Conservation (phyloP, 345 rosid species). For the Noccaea caerulescens region DNA sequence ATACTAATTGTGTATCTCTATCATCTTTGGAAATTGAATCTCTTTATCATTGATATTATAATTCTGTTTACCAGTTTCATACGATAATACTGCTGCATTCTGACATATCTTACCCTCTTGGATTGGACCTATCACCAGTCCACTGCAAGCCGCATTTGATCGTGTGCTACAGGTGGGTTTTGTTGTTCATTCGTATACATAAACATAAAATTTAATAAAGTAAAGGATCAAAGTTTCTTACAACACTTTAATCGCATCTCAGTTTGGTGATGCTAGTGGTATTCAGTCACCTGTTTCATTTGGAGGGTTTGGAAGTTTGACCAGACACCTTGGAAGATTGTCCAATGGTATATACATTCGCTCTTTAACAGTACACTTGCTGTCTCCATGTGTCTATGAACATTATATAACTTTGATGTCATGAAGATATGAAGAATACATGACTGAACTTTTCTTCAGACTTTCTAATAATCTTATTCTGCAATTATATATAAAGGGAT, state of each 20-base stretch:
- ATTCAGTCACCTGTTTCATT: conserved; percentile 98
- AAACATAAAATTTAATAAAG: not conserved
- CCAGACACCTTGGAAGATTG: conserved; percentile 86
- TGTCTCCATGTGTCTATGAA: conserved; percentile 6
- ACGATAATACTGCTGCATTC: conserved; percentile 42
- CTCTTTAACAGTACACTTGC: not conserved
- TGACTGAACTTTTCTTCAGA: not conserved
- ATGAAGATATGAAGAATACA: not conserved
- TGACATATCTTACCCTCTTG: conserved; percentile 48
- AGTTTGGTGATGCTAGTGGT: conserved; percentile 99
- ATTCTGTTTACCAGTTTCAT: conserved; percentile 32
- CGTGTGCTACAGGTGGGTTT: conserved; percentile 82
- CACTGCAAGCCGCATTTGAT: conserved; percentile 84
- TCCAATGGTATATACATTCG: conserved; percentile 62
- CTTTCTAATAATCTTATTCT: conserved; percentile 7
- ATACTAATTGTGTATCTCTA: not conserved
- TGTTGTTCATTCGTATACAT: conserved; percentile 19
- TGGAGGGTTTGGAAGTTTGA: conserved; percentile 98
- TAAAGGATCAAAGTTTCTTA: conserved; percentile 1
- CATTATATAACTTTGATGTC: conserved; percentile 1
- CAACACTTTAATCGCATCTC: conserved; percentile 42
- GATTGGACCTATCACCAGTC: conserved; percentile 59
- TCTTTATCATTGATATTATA: conserved; percentile 23
- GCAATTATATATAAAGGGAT: conserved; percentile 54
- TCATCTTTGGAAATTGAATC: conserved; percentile 17